These are phyloP conservation scores for Capsicum chinense DNA, from an alignment of 257 asterid genomes.

Conservation along the genomic window DNA sequence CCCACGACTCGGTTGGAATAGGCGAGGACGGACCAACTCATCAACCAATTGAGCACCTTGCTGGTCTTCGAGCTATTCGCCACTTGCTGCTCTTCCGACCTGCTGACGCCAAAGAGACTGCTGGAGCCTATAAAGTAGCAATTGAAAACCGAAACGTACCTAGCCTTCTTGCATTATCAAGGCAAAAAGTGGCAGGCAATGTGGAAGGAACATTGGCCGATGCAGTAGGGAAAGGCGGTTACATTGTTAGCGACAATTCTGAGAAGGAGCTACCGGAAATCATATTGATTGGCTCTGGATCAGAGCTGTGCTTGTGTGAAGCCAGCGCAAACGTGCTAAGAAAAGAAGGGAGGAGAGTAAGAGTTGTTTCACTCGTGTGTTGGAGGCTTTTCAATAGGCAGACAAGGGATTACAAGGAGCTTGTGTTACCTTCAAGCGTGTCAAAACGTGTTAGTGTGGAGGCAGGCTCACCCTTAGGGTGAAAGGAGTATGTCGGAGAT, in stretches of 20 bases:
- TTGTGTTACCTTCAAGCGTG: conserved; percentile 48
- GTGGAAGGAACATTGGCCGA: conserved; percentile 48
- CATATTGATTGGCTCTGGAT: conserved; percentile 58
- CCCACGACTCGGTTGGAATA: conserved; percentile 61
- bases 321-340: conserved; percentile 45
- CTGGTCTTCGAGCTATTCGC: conserved; percentile 59
- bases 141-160: conserved; percentile 45
- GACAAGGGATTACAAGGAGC: conserved; percentile 45
- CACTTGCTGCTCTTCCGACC: conserved; percentile 56
- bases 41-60: conserved; percentile 66
- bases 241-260: conserved; percentile 52
- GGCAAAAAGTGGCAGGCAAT: conserved; percentile 52
- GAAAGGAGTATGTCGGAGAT: conserved; percentile 60
- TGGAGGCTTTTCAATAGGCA: conserved; percentile 62
- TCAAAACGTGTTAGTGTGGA: conserved; percentile 49
- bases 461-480: conserved; percentile 62
- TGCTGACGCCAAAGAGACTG: conserved; percentile 62
- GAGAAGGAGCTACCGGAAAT: conserved; percentile 45
- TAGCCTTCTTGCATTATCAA: conserved; percentile 47
- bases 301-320: conserved; percentile 52
- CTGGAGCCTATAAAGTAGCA: conserved; percentile 55
- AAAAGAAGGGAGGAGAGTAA: conserved; percentile 54
- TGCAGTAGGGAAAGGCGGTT: conserved; percentile 57
- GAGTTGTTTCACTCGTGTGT: conserved; percentile 60
- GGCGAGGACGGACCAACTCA: conserved; percentile 72